These are phyloP conservation scores for Claviceps sorghi DNA, from an alignment of 2,329 filamentous ascomycete genomes.

Conservation along the genomic window DNA sequence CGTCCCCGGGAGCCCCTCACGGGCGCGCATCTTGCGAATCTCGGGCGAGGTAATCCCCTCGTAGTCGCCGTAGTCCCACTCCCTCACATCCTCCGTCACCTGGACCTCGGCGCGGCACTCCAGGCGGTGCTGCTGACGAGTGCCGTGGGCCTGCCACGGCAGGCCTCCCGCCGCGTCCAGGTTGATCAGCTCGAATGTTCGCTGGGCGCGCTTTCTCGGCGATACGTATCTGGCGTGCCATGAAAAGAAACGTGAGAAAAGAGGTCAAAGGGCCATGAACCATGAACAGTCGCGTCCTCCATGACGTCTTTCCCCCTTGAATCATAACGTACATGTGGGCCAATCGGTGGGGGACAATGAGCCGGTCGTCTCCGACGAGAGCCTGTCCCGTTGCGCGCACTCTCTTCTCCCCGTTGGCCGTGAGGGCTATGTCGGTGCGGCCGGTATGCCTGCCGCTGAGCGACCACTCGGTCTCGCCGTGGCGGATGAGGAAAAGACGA, in stretches of 20 bases:
- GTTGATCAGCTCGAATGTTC: constrained; percentile 77
- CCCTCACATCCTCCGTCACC: constrained; percentile 57
- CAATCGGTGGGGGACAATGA: constrained; percentile 71
- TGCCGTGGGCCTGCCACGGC: constrained; percentile 50
- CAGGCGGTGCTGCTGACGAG: constrained; percentile 20
- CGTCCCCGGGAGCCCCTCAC: constrained; percentile 38
- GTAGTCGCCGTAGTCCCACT: constrained; percentile 83
- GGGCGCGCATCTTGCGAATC: constrained; percentile 44
- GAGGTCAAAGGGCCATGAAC: background rate
- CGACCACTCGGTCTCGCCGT: constrained; percentile 94
- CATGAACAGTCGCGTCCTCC: too few relatives aligned
- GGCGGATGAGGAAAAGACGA: constrained; percentile 68
- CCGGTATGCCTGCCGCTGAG: constrained; percentile 76
- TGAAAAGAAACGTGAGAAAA: background rate
- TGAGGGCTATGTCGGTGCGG: constrained; percentile 72
- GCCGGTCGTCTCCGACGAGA: constrained; percentile 66
- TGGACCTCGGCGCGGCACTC: constrained; percentile 47
- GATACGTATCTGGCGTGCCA: constrained; percentile 56
- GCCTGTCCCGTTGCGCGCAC: constrained; percentile 66
- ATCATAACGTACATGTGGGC: constrained; percentile 55
- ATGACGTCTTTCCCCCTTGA: too few relatives aligned
- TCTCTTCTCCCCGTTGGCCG: constrained; percentile 63
- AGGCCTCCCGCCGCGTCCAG: constrained; percentile 52
- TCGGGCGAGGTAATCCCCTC: constrained; percentile 63
- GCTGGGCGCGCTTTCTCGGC: constrained; percentile 68